Conservation (phyloP, 2,329 filamentous ascomycete species). For the Fusarium circinatum region DNA sequence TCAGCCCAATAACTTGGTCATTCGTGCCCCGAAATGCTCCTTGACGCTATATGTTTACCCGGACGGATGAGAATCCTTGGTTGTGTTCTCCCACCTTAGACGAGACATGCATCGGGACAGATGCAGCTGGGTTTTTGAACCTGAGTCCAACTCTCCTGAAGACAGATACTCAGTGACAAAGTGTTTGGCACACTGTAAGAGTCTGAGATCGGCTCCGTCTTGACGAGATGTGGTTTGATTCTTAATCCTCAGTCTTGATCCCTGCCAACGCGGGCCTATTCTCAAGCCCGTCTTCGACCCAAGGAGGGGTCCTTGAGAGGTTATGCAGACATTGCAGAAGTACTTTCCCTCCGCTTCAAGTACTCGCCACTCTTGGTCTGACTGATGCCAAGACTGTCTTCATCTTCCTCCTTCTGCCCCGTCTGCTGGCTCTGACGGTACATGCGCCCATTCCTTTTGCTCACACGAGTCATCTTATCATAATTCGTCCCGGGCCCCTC, state of each 20-base stretch:
- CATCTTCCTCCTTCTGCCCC: background rate
- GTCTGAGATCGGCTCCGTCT: background rate
- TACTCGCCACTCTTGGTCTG: background rate
- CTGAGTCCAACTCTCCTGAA: background rate
- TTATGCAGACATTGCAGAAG: background rate
- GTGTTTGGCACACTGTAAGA: constrained; percentile 17
- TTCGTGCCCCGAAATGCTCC: background rate
- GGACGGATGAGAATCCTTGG: background rate
- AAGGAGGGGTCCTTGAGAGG: background rate
- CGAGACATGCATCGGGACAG: constrained; percentile 21
- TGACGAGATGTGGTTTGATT: constrained; percentile 17
- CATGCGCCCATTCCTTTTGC: background rate
- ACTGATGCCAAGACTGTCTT: background rate
- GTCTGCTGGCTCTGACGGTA: background rate
- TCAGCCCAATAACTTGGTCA: background rate
- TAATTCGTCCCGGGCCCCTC: background rate
- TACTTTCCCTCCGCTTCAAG: background rate
- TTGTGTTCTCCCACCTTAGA: constrained; percentile 1
- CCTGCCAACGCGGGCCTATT: background rate
- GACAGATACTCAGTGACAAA: background rate
- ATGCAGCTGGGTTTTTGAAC: background rate
- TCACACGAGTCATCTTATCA: background rate
- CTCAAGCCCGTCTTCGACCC: background rate
- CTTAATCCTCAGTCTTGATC: constrained; percentile 7
- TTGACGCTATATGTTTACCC: background rate